Base-by-base conservation (phyloP, 805 yeast genomes). In the Huiozyma sinensis region DNA sequence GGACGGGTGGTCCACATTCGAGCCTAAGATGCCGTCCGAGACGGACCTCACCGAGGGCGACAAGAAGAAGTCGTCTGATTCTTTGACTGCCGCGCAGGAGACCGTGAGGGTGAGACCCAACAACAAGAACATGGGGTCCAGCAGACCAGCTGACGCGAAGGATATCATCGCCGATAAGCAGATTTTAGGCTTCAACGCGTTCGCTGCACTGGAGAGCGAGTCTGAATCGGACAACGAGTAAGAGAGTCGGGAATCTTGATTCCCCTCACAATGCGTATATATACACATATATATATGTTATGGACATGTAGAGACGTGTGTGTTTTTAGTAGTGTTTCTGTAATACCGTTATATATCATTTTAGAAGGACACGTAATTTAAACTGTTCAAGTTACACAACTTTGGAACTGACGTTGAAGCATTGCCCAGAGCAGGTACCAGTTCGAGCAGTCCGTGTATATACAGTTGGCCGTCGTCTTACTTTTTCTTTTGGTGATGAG, bases 1-100 rank as follows among this genome's bases (percentile, higher is more conserved):
- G 46, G 90, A 84, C 49, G 94, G 94, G 39, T 84, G 92, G 90
- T 83, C 83, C 46, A 81, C 90, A 24, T 70, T 75, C 46, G 77
- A 77, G 52, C 64, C 66, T 33, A 76, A 72, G 40, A 47, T 48
- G 29, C 56, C 49, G 27, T 59, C 54, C 33, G 51, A 53, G 40
- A 51, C 51, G 28, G 48, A 45, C 28, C 53, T 43, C 17, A 46
- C 47, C 32, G 54, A 44, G 31, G 36, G 36, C 13, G n/a, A 34
- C 69, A 46, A 39, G 46, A 37, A 30, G 27, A 28, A 17, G 34
- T 38, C 47, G 34, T 10, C 47, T 52, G 28, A 46, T 35, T 28
- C 52, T 50, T 39, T 42, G 10, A 56, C 55, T 2, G 33, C 11
- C 33, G 33, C 11, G 33, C 56, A 72, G 58, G 80, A 77, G 46